Conservation (phyloP, 1,139 yeast species). For the Nematodospora anomalae region DNA sequence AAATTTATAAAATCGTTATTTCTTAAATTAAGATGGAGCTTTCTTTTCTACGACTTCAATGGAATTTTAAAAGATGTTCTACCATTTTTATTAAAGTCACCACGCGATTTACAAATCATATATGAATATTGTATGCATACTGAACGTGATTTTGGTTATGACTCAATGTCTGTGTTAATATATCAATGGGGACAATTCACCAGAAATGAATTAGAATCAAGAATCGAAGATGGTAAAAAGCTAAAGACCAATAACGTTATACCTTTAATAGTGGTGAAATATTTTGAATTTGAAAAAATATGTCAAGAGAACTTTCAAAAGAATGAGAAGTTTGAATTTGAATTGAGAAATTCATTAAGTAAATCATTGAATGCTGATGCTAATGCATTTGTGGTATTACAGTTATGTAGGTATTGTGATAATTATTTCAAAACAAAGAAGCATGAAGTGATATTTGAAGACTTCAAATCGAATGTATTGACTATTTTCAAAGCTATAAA, state of each 20-base stretch:
- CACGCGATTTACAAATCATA: slow-evolving; percentile 19
- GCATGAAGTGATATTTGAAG: slow-evolving; percentile 17
- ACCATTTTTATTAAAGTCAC: slow-evolving; percentile 20
- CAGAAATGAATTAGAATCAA: slow-evolving; percentile 5
- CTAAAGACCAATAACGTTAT: slow-evolving; percentile 1
- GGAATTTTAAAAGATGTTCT: slow-evolving; percentile 20
- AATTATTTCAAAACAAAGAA: slow-evolving; percentile 23
- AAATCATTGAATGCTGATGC: slow-evolving; percentile 20
- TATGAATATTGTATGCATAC: slow-evolving; percentile 21
- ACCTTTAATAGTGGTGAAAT: neutral
- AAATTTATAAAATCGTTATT: slow-evolving; percentile 23
- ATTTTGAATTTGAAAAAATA: slow-evolving; percentile 1
- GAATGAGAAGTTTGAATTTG: slow-evolving; percentile 27
- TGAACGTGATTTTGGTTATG: slow-evolving; percentile 19
- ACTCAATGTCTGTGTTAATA: slow-evolving; percentile 21
- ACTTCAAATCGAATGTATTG: slow-evolving; percentile 24
- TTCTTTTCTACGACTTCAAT: slow-evolving; percentile 30
- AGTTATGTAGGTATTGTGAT: slow-evolving; percentile 40
- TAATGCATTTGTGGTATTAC: slow-evolving; percentile 23
- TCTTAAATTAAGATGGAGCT: slow-evolving; percentile 29
- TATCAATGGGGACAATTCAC: slow-evolving; percentile 23
- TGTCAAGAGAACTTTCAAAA: slow-evolving; percentile 1
- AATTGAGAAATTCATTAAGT: slow-evolving; percentile 28
- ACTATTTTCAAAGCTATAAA: slow-evolving; percentile 34
- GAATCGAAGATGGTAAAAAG: neutral